Evolutionary conservation across 2,329 filamentous ascomycete species (phyloP).

Genomic region (Diaporthe capsici): DNA sequence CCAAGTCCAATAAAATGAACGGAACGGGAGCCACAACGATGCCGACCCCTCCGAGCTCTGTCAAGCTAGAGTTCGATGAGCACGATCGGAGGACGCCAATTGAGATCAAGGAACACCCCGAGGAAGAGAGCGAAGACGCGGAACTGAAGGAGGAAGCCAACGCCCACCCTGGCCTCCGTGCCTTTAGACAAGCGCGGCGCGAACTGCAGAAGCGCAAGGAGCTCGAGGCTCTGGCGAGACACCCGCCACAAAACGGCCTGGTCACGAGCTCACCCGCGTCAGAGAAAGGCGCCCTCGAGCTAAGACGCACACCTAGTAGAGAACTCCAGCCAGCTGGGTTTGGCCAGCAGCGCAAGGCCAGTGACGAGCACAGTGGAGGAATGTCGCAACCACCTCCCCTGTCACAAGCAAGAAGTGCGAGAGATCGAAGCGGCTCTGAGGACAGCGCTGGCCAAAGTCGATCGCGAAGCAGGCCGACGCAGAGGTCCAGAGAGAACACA

Average conservation of each 20-base stretch:
- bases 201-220: conserved; percentile 71
- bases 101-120: conserved; percentile 39
- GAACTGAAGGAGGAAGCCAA: conserved; percentile 53
- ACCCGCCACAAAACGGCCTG: conserved; percentile 42
- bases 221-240: conserved; percentile 61
- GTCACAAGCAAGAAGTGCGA: conserved; percentile 55
- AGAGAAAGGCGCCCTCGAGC: conserved; percentile 38
- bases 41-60: conserved; percentile 56
- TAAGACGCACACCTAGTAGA: conserved; percentile 55
- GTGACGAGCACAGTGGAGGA: conserved; percentile 55
- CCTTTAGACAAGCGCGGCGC: conserved; percentile 70
- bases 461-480: conserved; percentile 56
- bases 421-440: conserved; percentile 70
- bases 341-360: conserved; percentile 60
- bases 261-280: conserved; percentile 14
- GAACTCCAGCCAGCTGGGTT: conserved; percentile 59
- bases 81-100: conserved; percentile 43
- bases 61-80: conserved; percentile 55
- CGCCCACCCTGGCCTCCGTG: conserved; percentile 66
- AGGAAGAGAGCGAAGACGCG: conserved; percentile 37
- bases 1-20: conserved; percentile 74
- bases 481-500: conserved; percentile 55
- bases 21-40: conserved; percentile 64
- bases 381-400: conserved; percentile 46
- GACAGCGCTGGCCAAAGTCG: conserved; percentile 61